Evolutionary conservation across 495 filamentous ascomycete species (phyloP).

Genomic region (Darksidea phi): DNA sequence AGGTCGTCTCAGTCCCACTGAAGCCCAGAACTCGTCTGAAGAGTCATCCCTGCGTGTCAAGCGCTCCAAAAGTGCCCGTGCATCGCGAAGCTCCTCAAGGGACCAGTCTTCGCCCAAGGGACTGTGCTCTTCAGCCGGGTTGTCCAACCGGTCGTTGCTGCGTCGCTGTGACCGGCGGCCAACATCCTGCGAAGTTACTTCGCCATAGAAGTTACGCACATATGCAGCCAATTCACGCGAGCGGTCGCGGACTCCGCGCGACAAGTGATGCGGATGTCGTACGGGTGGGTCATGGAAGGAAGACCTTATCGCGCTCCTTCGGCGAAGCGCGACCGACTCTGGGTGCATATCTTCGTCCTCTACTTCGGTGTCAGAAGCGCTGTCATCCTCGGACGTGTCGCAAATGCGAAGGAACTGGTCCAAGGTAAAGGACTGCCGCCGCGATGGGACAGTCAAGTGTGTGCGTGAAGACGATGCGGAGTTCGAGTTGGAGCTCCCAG

Average conservation of each 20-base stretch:
- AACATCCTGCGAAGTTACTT: not conserved
- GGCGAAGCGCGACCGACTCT: not conserved
- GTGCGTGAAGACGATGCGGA: constrained; percentile 46
- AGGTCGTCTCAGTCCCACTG: constrained; percentile 58
- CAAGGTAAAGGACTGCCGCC: constrained; percentile 7
- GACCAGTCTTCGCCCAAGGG: constrained; percentile 10
- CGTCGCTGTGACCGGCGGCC: not conserved
- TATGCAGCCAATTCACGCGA: constrained; percentile 17
- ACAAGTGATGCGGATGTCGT: constrained; percentile 19
- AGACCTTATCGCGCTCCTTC: not conserved
- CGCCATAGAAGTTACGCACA: constrained; percentile 18
- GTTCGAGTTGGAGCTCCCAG: constrained; percentile 40
- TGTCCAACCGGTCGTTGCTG: constrained; percentile 33
- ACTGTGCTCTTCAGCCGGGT: constrained; percentile 23
- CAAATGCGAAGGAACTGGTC: constrained; percentile 28
- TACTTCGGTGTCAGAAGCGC: constrained; percentile 32
- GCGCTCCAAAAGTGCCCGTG: constrained; percentile 66
- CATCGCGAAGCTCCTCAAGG: constrained; percentile 55
- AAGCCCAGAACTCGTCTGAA: constrained; percentile 75
- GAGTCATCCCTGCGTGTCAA: constrained; percentile 67
- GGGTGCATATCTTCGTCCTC: constrained; percentile 12
- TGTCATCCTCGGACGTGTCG: constrained; percentile 34
- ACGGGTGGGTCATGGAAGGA: constrained; percentile 18
- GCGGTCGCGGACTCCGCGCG: constrained; percentile 25
- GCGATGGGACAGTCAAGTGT: constrained; percentile 38